phyloP scores from a whole-genome alignment of 2,329 filamentous ascomycete genomes.

The Fusarium pseudograminearum region DNA sequence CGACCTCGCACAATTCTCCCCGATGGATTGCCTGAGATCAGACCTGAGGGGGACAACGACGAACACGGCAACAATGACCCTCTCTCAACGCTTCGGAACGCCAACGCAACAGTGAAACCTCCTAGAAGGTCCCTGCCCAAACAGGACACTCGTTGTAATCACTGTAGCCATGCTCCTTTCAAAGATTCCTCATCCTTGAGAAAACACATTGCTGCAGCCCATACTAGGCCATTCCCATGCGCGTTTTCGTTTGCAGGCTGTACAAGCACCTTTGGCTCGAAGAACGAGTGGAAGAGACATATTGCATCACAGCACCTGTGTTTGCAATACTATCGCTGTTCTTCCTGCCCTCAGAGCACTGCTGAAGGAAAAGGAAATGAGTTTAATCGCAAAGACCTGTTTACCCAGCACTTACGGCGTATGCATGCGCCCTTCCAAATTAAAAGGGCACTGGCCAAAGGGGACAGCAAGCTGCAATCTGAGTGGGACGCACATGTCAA shows the following conservation, averaged over 20 bases:
- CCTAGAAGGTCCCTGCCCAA: slow-evolving; percentile 64
- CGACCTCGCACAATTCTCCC: slow-evolving; percentile 56
- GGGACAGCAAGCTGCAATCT: slow-evolving; percentile 68
- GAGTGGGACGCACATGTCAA: slow-evolving; percentile 76
- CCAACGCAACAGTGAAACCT: slow-evolving; percentile 54
- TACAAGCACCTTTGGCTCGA: slow-evolving; percentile 84
- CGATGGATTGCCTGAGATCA: slow-evolving; percentile 52
- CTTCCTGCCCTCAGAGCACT: slow-evolving; percentile 66
- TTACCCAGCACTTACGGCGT: slow-evolving; percentile 91
- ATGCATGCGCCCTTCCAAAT: slow-evolving; percentile 86
- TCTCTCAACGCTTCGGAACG: slow-evolving; percentile 41
- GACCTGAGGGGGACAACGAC: slow-evolving; percentile 54
- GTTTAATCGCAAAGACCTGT: slow-evolving; percentile 96
- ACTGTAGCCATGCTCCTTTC: slow-evolving; percentile 74
- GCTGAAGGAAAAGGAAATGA: slow-evolving; percentile 71
- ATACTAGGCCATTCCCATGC: slow-evolving; percentile 83
- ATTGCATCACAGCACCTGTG: slow-evolving; percentile 90
- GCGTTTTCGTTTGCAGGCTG: slow-evolving; percentile 89
- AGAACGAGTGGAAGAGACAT: slow-evolving; percentile 98
- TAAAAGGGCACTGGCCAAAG: slow-evolving; percentile 67
- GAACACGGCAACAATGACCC: slow-evolving; percentile 48
- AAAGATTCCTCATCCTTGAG: slow-evolving; percentile 74
- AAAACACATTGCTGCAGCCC: slow-evolving; percentile 75
- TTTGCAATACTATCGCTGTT: slow-evolving; percentile 73
- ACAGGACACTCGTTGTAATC: slow-evolving; percentile 70